Base-by-base conservation (phyloP, 306 rosid genomes). In the Quercus suber region DNA sequence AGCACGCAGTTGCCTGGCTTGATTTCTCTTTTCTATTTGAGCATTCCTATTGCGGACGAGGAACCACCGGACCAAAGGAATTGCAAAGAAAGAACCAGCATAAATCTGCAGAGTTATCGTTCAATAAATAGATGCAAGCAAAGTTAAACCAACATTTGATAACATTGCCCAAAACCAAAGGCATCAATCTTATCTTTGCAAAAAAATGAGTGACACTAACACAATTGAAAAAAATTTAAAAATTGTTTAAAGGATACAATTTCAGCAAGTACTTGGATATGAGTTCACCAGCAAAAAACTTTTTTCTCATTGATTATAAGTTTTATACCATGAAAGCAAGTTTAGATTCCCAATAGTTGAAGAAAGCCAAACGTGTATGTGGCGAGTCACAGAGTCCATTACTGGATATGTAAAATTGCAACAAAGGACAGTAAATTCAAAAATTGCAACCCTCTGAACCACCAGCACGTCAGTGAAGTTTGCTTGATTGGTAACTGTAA, bases 51-150 rank as follows among this genome's bases (percentile, higher is more conserved):
- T 86, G 17, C 77, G 86, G 82, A 89, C 28, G 69, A 89, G 61
- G 75, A 91, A 89, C 98, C 96, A 93, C 81, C 99, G 96, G 75
- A 89, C 80, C 86, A 95, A 85, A 74, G 99, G 99, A 89, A 95
- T 95, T 64, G 98, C 92, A 87, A 95, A 95, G 92, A 95, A 93
- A 19, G 99, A 95, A 84, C 96, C 98, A 55, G 99, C 99, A 84
- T 95, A 95, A 67, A 95, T 84, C 99, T 95, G 92, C 86, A 85
- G 30, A 81, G 64, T 76, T 75, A 86, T 65, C 64, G 78, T 69
- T 59, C 43, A 71, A 59, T 60, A 33, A 55, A 78, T 65, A 73
- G 49, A 78, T 55, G 41, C 77, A 78, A 55, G 28, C 13, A 57
- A 55, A 74, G 74, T 65, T 61, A 76, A 67, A 73, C 21, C 51